These are phyloP conservation scores for Fusarium sp. DNA, from an alignment of 2,329 filamentous ascomycete genomes.

Conservation along the genomic window DNA sequence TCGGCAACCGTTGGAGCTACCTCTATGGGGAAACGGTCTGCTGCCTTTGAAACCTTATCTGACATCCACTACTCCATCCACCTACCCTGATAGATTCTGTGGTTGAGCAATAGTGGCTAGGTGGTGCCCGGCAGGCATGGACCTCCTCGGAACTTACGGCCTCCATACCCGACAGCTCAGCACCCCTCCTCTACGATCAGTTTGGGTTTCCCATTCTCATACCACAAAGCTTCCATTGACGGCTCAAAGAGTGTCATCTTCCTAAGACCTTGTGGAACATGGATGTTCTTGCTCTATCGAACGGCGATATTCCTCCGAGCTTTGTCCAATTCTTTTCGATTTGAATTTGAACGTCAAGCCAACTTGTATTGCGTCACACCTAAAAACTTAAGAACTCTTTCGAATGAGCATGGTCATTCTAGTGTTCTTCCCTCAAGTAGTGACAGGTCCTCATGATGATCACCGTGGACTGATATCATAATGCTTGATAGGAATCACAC, in stretches of 20 bases:
- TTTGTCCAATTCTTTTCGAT: background rate
- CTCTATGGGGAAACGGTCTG: background rate
- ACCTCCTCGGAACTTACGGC: background rate
- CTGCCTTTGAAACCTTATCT: background rate
- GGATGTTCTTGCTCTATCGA: background rate
- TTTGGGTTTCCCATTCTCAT: background rate
- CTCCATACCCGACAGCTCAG: background rate
- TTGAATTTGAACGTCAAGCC: background rate
- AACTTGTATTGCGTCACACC: no score
- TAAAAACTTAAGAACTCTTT: background rate
- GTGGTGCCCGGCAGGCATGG: background rate
- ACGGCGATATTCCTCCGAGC: background rate
- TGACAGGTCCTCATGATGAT: background rate
- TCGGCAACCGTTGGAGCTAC: background rate
- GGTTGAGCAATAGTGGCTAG: background rate
- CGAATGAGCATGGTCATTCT: background rate
- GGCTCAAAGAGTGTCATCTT: background rate
- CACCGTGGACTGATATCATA: background rate
- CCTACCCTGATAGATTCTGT: background rate
- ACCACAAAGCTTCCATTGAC: background rate
- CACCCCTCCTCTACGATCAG: background rate
- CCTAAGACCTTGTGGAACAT: background rate
- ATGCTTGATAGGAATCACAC: background rate
- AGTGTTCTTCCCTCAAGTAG: background rate
- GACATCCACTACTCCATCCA: background rate